Evolutionary conservation across 2,329 filamentous ascomycete species (phyloP).

Genomic region (Phyllachora maydis): DNA sequence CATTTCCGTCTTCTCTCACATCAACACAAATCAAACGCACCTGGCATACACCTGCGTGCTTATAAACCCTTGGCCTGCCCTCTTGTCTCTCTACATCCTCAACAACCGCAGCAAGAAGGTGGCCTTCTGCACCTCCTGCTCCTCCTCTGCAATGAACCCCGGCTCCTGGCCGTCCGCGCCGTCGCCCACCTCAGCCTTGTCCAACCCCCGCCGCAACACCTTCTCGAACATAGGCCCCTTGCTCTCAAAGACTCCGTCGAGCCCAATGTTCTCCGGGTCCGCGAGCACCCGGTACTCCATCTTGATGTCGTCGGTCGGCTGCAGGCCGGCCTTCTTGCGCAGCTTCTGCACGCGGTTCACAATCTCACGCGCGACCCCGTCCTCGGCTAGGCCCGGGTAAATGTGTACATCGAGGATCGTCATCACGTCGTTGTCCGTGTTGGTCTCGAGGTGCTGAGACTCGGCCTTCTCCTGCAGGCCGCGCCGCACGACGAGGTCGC

Average conservation of each 20-base stretch:
- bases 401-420: slow-evolving; percentile 61
- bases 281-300: slow-evolving; percentile 78
- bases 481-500: slow-evolving; percentile 67
- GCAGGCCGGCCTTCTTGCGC: slow-evolving; percentile 80
- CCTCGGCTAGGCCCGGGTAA: slow-evolving; percentile 69
- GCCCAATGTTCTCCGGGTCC: slow-evolving; percentile 57
- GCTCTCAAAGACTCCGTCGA: slow-evolving; percentile 47
- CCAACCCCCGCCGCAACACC: slow-evolving; percentile 55
- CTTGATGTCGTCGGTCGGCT: slow-evolving; percentile 82
- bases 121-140: slow-evolving; percentile 70
- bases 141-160: slow-evolving; percentile 58
- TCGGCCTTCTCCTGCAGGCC: slow-evolving; percentile 53
- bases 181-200: slow-evolving; percentile 40
- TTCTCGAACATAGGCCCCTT: slow-evolving; percentile 55
- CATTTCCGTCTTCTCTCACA: too few species aligned
- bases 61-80: too few species aligned
- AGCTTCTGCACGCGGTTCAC: slow-evolving; percentile 84
- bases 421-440: slow-evolving; percentile 76
- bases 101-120: slow-evolving; percentile 46
- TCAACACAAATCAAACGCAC: too few species aligned
- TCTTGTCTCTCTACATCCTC: too few species aligned
- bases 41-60: too few species aligned
- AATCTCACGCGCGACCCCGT: slow-evolving; percentile 79
- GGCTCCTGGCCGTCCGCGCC: slow-evolving; percentile 25
- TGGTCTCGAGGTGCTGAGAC: slow-evolving; percentile 61